Evolutionary conservation across 2,329 filamentous ascomycete genomes (phyloP).

Genomic region (Talaromyces sp.): DNA sequence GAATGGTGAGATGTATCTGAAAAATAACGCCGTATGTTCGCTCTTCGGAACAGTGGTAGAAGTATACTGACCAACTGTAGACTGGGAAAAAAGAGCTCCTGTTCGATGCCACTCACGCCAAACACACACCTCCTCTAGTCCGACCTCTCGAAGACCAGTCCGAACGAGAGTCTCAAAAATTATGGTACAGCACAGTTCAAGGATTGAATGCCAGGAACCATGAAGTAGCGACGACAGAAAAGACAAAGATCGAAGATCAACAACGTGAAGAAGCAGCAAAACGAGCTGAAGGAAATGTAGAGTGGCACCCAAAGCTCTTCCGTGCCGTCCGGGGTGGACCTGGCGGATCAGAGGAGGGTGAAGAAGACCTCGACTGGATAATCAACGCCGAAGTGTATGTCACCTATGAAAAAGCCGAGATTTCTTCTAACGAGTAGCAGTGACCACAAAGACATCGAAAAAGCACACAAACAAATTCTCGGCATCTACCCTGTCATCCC

Average conservation of each 20-base stretch:
- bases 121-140: slow-evolving; percentile 68
- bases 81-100: slow-evolving; percentile 85
- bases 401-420: neutral
- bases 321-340: slow-evolving; percentile 67
- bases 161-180: slow-evolving; percentile 80
- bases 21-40: slow-evolving; percentile 69
- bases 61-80: slow-evolving; percentile 43
- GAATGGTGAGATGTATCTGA: slow-evolving; percentile 93
- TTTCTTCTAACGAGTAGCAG: slow-evolving; percentile 33
- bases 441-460: slow-evolving; percentile 62
- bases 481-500: slow-evolving; percentile 79
- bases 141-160: slow-evolving; percentile 82
- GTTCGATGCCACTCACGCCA: slow-evolving; percentile 79
- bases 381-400: slow-evolving; percentile 77
- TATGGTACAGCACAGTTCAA: slow-evolving; percentile 78
- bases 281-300: slow-evolving; percentile 71
- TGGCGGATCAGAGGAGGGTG: slow-evolving; percentile 70
- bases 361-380: slow-evolving; percentile 92
- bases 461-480: slow-evolving; percentile 77
- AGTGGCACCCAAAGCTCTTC: slow-evolving; percentile 89
- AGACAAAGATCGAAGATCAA: slow-evolving; percentile 90
- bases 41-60: neutral
- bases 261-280: slow-evolving; percentile 85
- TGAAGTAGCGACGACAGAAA: slow-evolving; percentile 85
- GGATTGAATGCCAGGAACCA: slow-evolving; percentile 85